Evolutionary conservation across 1,284 basidiomycete genomes (phyloP).

Genomic region (Microbotryum violaceum): DNA sequence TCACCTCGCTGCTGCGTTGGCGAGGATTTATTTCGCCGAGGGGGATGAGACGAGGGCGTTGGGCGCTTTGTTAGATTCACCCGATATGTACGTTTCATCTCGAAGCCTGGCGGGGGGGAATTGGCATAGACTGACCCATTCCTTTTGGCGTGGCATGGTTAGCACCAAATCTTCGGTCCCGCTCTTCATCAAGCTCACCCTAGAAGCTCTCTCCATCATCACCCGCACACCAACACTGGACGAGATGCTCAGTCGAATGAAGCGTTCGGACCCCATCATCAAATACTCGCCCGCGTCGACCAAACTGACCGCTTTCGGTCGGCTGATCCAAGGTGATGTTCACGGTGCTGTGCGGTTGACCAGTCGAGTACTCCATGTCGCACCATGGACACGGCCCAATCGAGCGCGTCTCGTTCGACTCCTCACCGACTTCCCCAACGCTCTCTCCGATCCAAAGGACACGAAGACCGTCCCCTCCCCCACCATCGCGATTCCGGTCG

Average conservation of each 20-base stretch:
- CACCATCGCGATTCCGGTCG: too few relatives aligned
- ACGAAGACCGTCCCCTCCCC: too few relatives aligned
- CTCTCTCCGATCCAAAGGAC: too few relatives aligned
- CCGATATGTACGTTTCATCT: conserved; percentile 5
- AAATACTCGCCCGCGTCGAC: conserved; percentile 14
- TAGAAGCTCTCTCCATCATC: conserved; percentile 23
- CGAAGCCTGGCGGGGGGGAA: neutral
- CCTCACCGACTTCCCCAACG: too few relatives aligned
- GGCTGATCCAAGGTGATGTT: too few relatives aligned
- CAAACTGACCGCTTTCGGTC: too few relatives aligned
- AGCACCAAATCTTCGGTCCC: neutral
- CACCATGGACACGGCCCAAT: too few relatives aligned
- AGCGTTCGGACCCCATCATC: conserved; percentile 3
- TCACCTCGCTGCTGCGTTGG: conserved; percentile 11
- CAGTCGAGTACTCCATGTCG: too few relatives aligned
- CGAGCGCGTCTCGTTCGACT: too few relatives aligned
- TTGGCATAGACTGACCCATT: too few relatives aligned
- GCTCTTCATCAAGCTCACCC: conserved; percentile 20
- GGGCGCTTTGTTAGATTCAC: conserved; percentile 18
- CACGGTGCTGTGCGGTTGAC: too few relatives aligned
- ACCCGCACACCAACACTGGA: conserved; percentile 12
- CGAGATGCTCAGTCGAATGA: neutral
- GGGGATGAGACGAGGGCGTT: conserved; percentile 21
- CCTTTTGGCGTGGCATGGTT: too few relatives aligned
- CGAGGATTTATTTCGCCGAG: conserved; percentile 13